Base-by-base conservation (phyloP, 1,284 basidiomycete species). In the Melampsora americana region DNA sequence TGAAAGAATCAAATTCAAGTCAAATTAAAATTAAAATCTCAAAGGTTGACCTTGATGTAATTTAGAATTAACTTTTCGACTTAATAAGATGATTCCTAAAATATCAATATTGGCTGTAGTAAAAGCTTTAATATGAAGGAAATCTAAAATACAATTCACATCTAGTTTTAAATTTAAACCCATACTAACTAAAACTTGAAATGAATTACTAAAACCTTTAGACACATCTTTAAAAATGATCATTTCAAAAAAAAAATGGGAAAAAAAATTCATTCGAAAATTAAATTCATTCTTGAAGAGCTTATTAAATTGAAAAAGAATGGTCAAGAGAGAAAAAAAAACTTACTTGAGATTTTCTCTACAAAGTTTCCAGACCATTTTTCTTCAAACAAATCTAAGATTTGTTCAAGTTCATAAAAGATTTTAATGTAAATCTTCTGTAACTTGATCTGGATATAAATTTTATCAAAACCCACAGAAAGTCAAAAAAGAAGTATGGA, bases 11-110 rank as follows among this genome's bases (percentile, higher is more conserved):
- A 5, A 42, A 42, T 42, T 12, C 39, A 42, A 42, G 5, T 9
- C 5, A 42, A 9, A 9, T 9, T 1, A 9, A 42, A 9, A 1
- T 42, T 12, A 56, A 56, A 56, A n/a, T n/a, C 53, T 23, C 26
- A 56, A 56, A 16, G 53, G n/a, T 56, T 56, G n/a, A 28, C 53
- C 53, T 23, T 28, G 53, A 28, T 56, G 53, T 16, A 56, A 6
- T 56, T 56, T 56, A 3, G n/a, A n/a, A 28, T 56, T 56, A 28
- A 56, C 26, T 56, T 56, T 56, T 56, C 53, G 53, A 56, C 53
- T 56, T 6, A 56, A 28, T 56, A 56, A 28, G 14, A 56, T 28
- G 26, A 56, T n/a, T 56, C 53, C 53, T 23, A 56, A n/a, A 12
- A 28, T n/a, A 56, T 56, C 53, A 23, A 56, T 56, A n/a, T 56